Evolutionary conservation across 495 filamentous ascomycete species (phyloP).

Genomic region (Xylaria curta): DNA sequence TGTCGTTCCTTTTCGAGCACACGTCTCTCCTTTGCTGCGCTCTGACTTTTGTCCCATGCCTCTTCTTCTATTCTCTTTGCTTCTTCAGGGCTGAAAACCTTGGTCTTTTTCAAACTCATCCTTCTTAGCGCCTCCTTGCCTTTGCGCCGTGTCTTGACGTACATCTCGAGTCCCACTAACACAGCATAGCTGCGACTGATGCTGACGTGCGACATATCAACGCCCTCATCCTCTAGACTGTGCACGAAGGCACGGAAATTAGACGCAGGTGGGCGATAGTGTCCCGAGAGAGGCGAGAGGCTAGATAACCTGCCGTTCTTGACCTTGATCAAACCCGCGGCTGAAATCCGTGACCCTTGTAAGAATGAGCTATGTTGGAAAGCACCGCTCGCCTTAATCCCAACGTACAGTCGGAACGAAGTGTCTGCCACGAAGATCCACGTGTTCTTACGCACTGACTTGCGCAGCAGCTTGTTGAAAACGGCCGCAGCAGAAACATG

Average conservation of each 20-base stretch:
- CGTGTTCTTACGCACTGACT: slow-evolving; percentile 74
- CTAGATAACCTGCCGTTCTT: slow-evolving; percentile 73
- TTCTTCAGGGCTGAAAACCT: slow-evolving; percentile 52
- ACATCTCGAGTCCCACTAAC: slow-evolving; percentile 81
- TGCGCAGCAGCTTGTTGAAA: slow-evolving; percentile 73
- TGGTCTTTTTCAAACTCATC: slow-evolving; percentile 42
- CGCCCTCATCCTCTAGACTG: slow-evolving; percentile 71
- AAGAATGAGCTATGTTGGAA: slow-evolving; percentile 94
- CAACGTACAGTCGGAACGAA: slow-evolving; percentile 84
- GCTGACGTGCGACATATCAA: slow-evolving; percentile 77
- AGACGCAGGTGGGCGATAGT: slow-evolving; percentile 81
- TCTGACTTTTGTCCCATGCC: slow-evolving; percentile 55
- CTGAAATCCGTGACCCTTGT: slow-evolving; percentile 78
- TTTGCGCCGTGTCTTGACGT: slow-evolving; percentile 67
- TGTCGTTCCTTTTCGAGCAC: slow-evolving; percentile 46
- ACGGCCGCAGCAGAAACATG: slow-evolving; percentile 73
- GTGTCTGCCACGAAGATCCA: slow-evolving; percentile 95
- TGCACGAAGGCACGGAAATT: slow-evolving; percentile 85
- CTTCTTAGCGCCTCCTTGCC: slow-evolving; percentile 55
- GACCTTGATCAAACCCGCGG: slow-evolving; percentile 85
- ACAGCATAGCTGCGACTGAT: slow-evolving; percentile 84
- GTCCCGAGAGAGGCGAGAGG: slow-evolving; percentile 69
- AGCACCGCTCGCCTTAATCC: slow-evolving; percentile 85
- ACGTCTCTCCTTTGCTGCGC: slow-evolving; percentile 54
- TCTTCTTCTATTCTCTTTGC: slow-evolving; percentile 49